Base-by-base conservation (phyloP, 2,329 filamentous ascomycete species). In the Arthrobotrys megalospora region DNA sequence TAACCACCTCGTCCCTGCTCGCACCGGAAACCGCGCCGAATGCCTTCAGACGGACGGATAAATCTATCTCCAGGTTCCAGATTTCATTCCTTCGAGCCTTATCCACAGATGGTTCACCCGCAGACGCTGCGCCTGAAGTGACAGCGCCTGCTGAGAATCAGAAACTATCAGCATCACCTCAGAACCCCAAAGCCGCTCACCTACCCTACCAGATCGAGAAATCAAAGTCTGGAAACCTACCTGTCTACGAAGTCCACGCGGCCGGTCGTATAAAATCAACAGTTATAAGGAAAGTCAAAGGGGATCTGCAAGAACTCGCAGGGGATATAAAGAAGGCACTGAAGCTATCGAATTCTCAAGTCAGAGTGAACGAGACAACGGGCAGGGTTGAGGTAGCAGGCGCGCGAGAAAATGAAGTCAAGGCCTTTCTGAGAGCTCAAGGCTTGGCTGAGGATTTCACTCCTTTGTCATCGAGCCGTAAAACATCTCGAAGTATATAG, bases 201-300 rank as follows among this genome's bases (percentile, higher is more conserved):
- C 38, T 78, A 12, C 75, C 75, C 14, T 78, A 78, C 47, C 67
- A 71, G 19, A 48, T 78, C 34, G 43, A 21, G 7, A 50, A 47
- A 24, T 47, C 67, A 0, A 68, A 68, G 34, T 41, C 24, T 14
- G 67, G 67, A 7, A 71, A 72, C 19, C 58, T 78, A 5, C 75
- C 75, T 2, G 47, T 78, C 28, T 78, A 63, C 38, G 21, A 48
- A 28, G 36, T 67, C 6, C 52, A 68, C 21, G 11, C 7, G 2
- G 47, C 45, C 8, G 53, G 45, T 34, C 52, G 67, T 5, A 34
- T 67, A 28, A 45, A 41, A 32, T 16, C 19, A 12, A 64, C 67
- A 1, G 38, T 34, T 21, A 43, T 78, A 32, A 50, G 62, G 41
- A 72, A 71, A 16, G 12, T 72, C 16, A 70, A 53, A 28, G 75